Evolutionary conservation across 1,284 basidiomycete species (phyloP), one percentile per base, ranked within the genome.

Genomic region (Thecaphora thlaspeos): DNA sequence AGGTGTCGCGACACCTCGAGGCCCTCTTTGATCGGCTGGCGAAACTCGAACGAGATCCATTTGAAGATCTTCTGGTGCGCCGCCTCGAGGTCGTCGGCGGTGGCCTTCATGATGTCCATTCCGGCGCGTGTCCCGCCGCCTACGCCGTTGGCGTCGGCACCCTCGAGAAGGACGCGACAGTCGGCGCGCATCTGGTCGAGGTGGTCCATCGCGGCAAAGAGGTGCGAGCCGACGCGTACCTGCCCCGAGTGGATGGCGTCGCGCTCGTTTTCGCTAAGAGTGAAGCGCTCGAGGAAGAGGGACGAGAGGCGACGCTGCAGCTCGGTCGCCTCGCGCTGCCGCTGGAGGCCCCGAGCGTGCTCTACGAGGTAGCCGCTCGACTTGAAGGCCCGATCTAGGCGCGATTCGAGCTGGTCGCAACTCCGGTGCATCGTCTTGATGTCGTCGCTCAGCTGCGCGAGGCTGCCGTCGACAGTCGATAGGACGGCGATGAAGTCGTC

Each of bases 41-140:
- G 84, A 76, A 95, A 91, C 78, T 93, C 89, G 75, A 88, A 87
- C 3, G 86, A 84, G 78, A 87, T 85, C 86, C 89, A 95, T 44
- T 90, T 86, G 55, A 88, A 84, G 19, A 95, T 84, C 80, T 95
- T 96, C 53, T 89, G 86, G 77, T 91, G 93, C 1, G 87, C 92
- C 55, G 88, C 86, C 71, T 97, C 91, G 43, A 97, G 85, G 59
- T 90, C 84, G 11, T 85, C 81, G 0, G 88, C 43, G 24, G 61
- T 55, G 11, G 85, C 81, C 0, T 87, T 81, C 85, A 97, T 90
- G 53, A 97, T 91, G 72, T 96, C 71, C 30, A 63, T 62, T 8
- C 56, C 68, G 19, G 68, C 62, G 4, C 61, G 41, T 11, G 58
- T 68, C 12, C 59, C 60, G 19, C 60, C 58, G 5, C 46, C 48